Percentiles rank a stretch among this genome's conserved stretches.
Evolutionary conservation across 2,329 filamentous ascomycete genomes (phyloP).

Genomic region (Camptophora hylomeconis): DNA sequence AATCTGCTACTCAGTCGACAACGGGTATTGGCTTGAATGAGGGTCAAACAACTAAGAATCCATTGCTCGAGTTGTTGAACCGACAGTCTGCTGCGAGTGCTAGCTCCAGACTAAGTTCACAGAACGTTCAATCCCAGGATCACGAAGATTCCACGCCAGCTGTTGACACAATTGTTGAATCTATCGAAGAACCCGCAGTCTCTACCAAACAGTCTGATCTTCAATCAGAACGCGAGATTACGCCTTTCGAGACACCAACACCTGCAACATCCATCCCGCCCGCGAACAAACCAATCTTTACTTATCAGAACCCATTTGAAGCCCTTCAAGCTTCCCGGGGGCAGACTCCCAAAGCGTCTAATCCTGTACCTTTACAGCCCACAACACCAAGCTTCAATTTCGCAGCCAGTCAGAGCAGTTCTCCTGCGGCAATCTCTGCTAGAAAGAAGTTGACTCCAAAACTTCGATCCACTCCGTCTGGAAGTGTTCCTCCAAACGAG

Average conservation of each 20-base stretch:
- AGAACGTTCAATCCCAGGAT: too few species aligned
- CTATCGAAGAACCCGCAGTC: slow-evolving; percentile 23
- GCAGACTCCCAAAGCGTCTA: slow-evolving; percentile 27
- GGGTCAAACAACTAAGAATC: too few species aligned
- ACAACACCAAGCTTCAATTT: slow-evolving; percentile 9
- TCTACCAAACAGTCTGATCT: slow-evolving; percentile 39
- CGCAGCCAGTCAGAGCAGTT: slow-evolving; percentile 4
- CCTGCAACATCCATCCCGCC: slow-evolving; percentile 22
- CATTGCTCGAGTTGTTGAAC: too few species aligned
- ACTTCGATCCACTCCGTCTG: too few species aligned
- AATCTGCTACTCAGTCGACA: slow-evolving; percentile 22
- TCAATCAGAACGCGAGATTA: slow-evolving; percentile 16
- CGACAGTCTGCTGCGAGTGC: too few species aligned
- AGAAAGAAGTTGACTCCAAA: slow-evolving; percentile 23
- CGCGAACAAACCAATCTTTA: slow-evolving; percentile 42
- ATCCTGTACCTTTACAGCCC: too few species aligned
- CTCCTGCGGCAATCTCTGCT: slow-evolving; percentile 7
- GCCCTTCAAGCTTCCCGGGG: slow-evolving; percentile 53
- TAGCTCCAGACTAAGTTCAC: slow-evolving; percentile 13
- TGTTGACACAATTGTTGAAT: slow-evolving; percentile 12
- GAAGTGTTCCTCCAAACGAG: too few species aligned
- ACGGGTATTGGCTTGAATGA: too few species aligned
- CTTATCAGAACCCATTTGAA: slow-evolving; percentile 61
- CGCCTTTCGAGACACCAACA: slow-evolving; percentile 27
- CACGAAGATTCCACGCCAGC: too few species aligned